Percentiles rank a stretch among this genome's conserved stretches.
Evolutionary conservation across 2,329 filamentous ascomycete species (phyloP).

Genomic region (Fusarium sp.): DNA sequence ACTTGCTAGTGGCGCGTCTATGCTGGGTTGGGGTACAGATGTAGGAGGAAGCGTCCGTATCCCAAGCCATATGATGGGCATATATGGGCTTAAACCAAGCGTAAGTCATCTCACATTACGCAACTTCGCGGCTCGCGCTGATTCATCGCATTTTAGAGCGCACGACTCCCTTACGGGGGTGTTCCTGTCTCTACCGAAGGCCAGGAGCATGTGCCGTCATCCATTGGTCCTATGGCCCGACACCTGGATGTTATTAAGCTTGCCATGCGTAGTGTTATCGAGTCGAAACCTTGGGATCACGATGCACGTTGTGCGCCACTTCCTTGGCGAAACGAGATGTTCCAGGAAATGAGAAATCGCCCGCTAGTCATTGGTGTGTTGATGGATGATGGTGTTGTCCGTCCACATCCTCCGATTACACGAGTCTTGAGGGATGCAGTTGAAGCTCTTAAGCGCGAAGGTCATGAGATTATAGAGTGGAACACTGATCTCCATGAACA

Average conservation of each 20-base stretch:
- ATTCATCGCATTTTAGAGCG: not conserved
- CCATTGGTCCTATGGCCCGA: not conserved
- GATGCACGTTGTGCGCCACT: not conserved
- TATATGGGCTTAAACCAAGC: constrained; percentile 9
- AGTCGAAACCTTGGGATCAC: not conserved
- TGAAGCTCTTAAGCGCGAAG: not conserved
- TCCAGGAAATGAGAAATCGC: not conserved
- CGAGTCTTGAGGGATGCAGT: not conserved
- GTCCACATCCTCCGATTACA: not conserved
- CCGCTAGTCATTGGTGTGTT: not conserved
- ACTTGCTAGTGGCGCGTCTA: not conserved
- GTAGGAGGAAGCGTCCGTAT: not conserved
- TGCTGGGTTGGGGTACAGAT: constrained; percentile 3
- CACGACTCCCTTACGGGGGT: not conserved
- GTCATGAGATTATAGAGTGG: constrained; percentile 1
- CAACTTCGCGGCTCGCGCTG: not conserved
- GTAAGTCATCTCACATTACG: not conserved
- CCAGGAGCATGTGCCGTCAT: not conserved
- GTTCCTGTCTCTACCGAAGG: not conserved
- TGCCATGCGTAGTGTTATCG: not conserved
- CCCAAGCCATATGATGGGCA: constrained; percentile 1
- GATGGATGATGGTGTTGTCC: not conserved
- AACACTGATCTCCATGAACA: not conserved
- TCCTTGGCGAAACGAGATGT: not conserved
- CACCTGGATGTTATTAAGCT: not conserved